These are phyloP conservation scores for Epichloe sylvatica DNA, from an alignment of 2,329 filamentous ascomycete species.

Conservation along the genomic window DNA sequence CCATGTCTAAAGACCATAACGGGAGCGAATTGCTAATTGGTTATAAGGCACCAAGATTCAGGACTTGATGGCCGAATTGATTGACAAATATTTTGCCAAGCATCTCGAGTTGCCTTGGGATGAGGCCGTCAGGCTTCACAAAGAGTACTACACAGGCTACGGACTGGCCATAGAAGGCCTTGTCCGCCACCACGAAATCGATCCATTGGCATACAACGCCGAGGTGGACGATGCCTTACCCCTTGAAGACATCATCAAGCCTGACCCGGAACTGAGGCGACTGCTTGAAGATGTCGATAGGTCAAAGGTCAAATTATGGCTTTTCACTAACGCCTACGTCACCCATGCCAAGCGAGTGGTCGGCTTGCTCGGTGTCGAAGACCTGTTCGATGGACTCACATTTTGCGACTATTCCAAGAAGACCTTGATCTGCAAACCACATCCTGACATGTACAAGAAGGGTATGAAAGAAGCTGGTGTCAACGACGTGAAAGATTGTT, in stretches of 20 bases:
- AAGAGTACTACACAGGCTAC: slow-evolving; percentile 89
- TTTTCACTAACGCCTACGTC: slow-evolving; percentile 92
- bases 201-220: slow-evolving; percentile 84
- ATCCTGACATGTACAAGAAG: slow-evolving; percentile 69
- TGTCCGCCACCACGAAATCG: slow-evolving; percentile 85
- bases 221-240: slow-evolving; percentile 92
- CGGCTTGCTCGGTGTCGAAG: slow-evolving; percentile 64
- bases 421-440: slow-evolving; percentile 76
- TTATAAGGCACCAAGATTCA: slow-evolving; percentile 59
- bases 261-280: slow-evolving; percentile 57
- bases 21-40: slow-evolving; percentile 2
- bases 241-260: slow-evolving; percentile 69
- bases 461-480: slow-evolving; percentile 76
- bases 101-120: slow-evolving; percentile 62
- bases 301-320: slow-evolving; percentile 75
- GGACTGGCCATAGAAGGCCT: slow-evolving; percentile 95
- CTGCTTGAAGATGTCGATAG: slow-evolving; percentile 73
- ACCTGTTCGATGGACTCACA: slow-evolving; percentile 87
- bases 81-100: slow-evolving; percentile 47
- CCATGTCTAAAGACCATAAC: background rate
- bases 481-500: slow-evolving; percentile 57
- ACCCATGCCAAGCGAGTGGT: slow-evolving; percentile 78
- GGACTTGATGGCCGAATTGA: slow-evolving; percentile 75
- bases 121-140: slow-evolving; percentile 75
- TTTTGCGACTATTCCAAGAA: slow-evolving; percentile 74